These are phyloP conservation scores for Tetrapyrgos nigripes DNA, from an alignment of 1,284 basidiomycete genomes.

Conservation along the genomic window DNA sequence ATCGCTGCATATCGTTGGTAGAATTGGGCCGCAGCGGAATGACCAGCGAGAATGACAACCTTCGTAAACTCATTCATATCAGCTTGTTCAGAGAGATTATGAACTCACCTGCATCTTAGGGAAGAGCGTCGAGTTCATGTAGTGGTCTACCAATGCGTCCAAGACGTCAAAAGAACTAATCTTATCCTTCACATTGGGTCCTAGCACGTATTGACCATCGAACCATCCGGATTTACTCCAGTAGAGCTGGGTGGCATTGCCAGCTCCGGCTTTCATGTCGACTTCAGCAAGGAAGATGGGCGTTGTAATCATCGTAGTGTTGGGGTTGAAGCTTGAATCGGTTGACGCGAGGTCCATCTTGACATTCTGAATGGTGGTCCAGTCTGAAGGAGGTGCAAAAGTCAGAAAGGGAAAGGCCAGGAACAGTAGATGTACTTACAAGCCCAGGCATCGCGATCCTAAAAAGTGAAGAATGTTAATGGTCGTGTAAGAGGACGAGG, in stretches of 20 bases:
- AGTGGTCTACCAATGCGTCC: conserved; percentile 2
- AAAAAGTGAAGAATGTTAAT: neutral
- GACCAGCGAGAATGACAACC: conserved; percentile 15
- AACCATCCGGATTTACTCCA: conserved; percentile 8
- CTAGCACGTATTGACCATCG: neutral
- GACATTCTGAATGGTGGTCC: conserved; percentile 4
- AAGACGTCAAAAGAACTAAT: conserved; percentile 6
- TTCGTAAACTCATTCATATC: neutral
- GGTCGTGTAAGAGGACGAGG: neutral
- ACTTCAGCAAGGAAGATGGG: conserved; percentile 5
- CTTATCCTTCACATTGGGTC: neutral
- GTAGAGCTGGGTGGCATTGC: neutral
- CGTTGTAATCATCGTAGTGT: conserved; percentile 3
- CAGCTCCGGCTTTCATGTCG: conserved; percentile 4
- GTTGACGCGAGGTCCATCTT: neutral
- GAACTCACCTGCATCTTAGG: conserved; percentile 4
- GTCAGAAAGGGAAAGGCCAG: neutral
- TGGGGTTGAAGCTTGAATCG: neutral
- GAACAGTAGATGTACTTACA: neutral
- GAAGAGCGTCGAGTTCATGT: neutral
- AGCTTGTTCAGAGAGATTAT: no score
- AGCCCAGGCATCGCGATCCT: conserved; percentile 7
- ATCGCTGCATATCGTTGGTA: conserved; percentile 15
- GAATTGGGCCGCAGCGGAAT: conserved; percentile 17
- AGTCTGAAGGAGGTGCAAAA: neutral